phyloP scores from a whole-genome alignment of 345 rosid genomes.

The Brassica rapa region DNA sequence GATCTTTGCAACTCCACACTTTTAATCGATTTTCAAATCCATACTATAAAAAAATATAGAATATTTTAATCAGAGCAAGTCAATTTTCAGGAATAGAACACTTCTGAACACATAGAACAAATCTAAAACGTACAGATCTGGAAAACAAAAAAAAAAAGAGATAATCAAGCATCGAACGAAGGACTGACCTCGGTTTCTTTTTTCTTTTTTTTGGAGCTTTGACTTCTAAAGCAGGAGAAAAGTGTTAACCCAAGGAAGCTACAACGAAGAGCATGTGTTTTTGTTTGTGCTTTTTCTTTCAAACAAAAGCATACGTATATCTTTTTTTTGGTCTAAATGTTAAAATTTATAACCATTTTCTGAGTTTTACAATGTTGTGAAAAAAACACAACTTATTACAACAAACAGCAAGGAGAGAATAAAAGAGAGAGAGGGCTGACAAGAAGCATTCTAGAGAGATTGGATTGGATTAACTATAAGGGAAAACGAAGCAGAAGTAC shows the following conservation, averaged over 20 bases:
- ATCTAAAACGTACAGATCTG: conserved; percentile 7
- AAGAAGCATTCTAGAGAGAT: no score
- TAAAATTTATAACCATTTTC: no score
- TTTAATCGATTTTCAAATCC: neutral
- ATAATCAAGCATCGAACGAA: neutral
- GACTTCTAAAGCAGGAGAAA: conserved; percentile 30
- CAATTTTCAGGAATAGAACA: neutral
- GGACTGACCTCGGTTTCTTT: conserved; percentile 14
- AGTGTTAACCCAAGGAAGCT: conserved; percentile 29
- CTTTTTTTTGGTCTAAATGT: no score
- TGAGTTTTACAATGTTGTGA: no score
- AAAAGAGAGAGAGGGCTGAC: no score
- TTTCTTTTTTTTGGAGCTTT: neutral
- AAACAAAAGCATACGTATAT: conserved; percentile 21
- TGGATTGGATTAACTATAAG: neutral
- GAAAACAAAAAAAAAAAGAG: neutral
- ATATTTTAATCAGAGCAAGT: neutral
- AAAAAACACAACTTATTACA: no score
- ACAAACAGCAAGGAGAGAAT: no score
- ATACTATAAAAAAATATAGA: neutral
- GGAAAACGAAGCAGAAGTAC: neutral
- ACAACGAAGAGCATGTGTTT: conserved; percentile 38
- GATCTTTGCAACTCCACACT: neutral
- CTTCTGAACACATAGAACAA: neutral
- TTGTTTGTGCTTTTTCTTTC: conserved; percentile 23